Evolutionary conservation across 2,329 filamentous ascomycete genomes (phyloP), one percentile per base, ranked within the genome.

Genomic region (Didymella lethalis): DNA sequence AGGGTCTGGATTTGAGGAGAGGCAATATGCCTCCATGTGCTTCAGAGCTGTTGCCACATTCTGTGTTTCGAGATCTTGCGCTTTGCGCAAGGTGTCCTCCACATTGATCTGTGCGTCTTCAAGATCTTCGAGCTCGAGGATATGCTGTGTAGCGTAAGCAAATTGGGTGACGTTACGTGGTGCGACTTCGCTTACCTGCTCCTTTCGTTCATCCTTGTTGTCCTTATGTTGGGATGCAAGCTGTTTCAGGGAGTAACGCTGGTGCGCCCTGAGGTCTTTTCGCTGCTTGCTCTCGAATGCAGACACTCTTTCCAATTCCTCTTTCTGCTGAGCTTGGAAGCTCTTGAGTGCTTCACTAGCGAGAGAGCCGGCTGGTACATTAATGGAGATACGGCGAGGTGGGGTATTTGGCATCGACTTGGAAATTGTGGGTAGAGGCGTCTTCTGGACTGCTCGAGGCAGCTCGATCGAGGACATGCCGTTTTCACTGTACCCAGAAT

Each of bases 11-110:
- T 64, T 68, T 16, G 67, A 73, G 12, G 79, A 80, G 5, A 75
- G 73, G 56, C 80, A 82, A 60, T 81, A 83, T 4, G 79, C 79
- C 57, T 81, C 79, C 75, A 82, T 82, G 59, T 82, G 78, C 59
- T 78, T 79, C 3, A 83, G 65, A 0, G 80, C 80, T 2, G 79
- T 81, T 0, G 76, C 77, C 11, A 75, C 76, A 63, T 81, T 81
- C 36, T 77, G 74, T 12, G 69, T 67, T 59, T 82, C 81, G 26
- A 77, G 69, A 1, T 69, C 72, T 23, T 83, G 81, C 3, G 69
- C 55, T 50, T 75, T 70, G 34, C 78, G 76, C 25, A 82, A 66
- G 44, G 79, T 77, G 36, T 78, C 75, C 63, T 82, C 80, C 20
- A 76, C 77, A 14, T 71, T 66, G 16, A 82, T 73, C 61, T 82